Evolutionary conservation across 176 grass and related monocot species (phyloP).

Genomic region (Rhynchospora tenuis): DNA sequence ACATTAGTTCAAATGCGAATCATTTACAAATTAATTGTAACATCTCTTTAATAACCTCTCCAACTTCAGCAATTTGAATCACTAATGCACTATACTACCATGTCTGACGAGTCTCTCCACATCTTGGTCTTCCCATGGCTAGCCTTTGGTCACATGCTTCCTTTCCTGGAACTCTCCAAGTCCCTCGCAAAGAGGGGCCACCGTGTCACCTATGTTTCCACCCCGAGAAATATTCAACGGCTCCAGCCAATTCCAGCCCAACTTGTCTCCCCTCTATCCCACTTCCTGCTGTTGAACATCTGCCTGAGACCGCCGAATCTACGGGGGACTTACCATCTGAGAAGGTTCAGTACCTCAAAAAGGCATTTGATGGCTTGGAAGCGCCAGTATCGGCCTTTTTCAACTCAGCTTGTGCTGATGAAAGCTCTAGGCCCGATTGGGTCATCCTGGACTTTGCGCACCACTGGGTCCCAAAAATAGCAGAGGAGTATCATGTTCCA

Average conservation of each 20-base stretch:
- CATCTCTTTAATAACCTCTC: neutral
- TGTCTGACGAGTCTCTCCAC: conserved; percentile 6
- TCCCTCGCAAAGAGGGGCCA: conserved; percentile 40
- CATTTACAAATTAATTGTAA: neutral
- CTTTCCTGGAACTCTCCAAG: conserved; percentile 51
- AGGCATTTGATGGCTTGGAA: conserved; percentile 42
- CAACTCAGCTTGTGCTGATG: neutral
- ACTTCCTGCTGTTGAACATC: conserved; percentile 25
- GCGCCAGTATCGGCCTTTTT: conserved; percentile 1
- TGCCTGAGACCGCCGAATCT: conserved; percentile 35
- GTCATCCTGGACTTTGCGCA: conserved; percentile 38
- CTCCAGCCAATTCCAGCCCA: conserved; percentile 26
- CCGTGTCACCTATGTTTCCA: conserved; percentile 49
- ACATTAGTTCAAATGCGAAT: no score
- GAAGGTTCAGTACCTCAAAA: conserved; percentile 29
- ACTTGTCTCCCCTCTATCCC: conserved; percentile 8
- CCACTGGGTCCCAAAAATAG: conserved; percentile 26
- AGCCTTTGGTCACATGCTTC: conserved; percentile 60
- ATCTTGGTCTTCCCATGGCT: conserved; percentile 68
- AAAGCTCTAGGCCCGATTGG: conserved; percentile 26
- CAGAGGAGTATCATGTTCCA: conserved; percentile 14
- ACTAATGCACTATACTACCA: neutral
- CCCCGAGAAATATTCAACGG: conserved; percentile 40
- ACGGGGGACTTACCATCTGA: conserved; percentile 30
- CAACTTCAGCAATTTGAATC: neutral